phyloP scores from a whole-genome alignment of 768 basidiomycete species.

The Hortiboletus flavorubellus region DNA sequence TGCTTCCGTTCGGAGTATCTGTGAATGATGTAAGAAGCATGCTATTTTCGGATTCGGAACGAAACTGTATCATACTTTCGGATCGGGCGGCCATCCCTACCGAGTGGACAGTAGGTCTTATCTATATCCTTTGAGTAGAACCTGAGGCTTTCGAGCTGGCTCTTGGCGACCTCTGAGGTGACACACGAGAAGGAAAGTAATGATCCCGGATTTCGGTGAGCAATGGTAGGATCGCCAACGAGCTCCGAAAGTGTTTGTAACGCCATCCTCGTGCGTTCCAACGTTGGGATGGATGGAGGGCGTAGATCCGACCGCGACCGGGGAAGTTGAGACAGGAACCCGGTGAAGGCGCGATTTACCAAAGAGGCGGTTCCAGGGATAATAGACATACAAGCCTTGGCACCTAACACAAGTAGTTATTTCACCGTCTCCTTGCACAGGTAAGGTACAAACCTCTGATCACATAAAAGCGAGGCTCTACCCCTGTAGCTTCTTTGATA shows the following conservation, averaged over 20 bases:
- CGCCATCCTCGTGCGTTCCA: constrained; percentile 54
- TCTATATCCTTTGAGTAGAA: constrained; percentile 44
- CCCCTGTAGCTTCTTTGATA: constrained; percentile 44
- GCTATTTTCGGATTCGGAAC: not conserved
- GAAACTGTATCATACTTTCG: constrained; percentile 47
- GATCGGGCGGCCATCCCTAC: constrained; percentile 54
- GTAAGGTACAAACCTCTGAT: constrained; percentile 50
- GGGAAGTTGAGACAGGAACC: constrained; percentile 59
- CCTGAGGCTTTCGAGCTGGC: constrained; percentile 48
- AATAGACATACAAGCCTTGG: constrained; percentile 51
- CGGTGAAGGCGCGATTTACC: constrained; percentile 58
- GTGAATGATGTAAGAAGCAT: constrained; percentile 1
- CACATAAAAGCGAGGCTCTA: constrained; percentile 50
- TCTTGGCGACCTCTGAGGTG: constrained; percentile 45
- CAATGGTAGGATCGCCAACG: constrained; percentile 43
- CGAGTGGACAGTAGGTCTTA: constrained; percentile 53
- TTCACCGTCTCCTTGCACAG: not conserved
- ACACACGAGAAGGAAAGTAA: constrained; percentile 68
- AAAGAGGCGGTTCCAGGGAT: constrained; percentile 55
- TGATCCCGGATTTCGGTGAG: constrained; percentile 52
- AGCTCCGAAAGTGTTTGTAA: constrained; percentile 52
- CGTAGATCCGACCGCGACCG: constrained; percentile 46
- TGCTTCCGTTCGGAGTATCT: constrained; percentile 58
- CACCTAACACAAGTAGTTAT: constrained; percentile 38
- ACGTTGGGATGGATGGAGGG: constrained; percentile 32